Conservation (phyloP, 1,284 basidiomycete species). For the Heterobasidion irregulare region DNA sequence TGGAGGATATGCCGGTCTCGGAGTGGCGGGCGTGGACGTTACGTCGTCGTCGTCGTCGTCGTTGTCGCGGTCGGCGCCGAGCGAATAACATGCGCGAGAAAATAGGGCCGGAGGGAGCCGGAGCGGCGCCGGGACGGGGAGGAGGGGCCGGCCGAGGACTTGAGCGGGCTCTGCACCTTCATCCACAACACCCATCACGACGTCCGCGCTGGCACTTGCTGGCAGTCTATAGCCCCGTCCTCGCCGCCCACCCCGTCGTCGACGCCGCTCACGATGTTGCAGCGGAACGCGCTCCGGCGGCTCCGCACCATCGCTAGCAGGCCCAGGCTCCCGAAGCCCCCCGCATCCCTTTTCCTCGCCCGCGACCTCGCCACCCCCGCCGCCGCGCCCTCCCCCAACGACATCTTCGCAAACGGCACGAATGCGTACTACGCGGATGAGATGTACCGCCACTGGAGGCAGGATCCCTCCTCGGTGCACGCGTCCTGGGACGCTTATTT, state of each 20-base stretch:
- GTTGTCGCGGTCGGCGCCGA: not conserved
- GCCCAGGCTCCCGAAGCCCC: slow-evolving; percentile 7
- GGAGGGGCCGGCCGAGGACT: not conserved
- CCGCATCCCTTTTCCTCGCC: slow-evolving; percentile 10
- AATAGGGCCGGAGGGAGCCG: not conserved
- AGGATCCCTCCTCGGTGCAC: slow-evolving; percentile 91
- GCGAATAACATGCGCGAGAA: not conserved
- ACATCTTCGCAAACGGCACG: slow-evolving; percentile 83
- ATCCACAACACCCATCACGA: not conserved
- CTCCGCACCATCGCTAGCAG: slow-evolving; percentile 10
- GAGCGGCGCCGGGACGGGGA: not conserved
- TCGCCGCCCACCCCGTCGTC: not conserved
- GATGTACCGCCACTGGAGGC: slow-evolving; percentile 89
- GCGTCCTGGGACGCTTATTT: slow-evolving; percentile 96
- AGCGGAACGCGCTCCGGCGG: slow-evolving; percentile 10
- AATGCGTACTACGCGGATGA: slow-evolving; percentile 96
- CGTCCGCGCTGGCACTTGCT: not conserved
- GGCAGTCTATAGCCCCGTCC: not conserved
- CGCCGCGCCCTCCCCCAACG: slow-evolving; percentile 56
- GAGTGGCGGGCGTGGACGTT: no score
- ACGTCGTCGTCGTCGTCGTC: no score
- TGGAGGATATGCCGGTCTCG: no score
- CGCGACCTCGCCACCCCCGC: slow-evolving; percentile 42
- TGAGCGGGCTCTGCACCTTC: not conserved
- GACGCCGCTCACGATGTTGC: slow-evolving; percentile 8